Evolutionary conservation across 1,139 yeast species (phyloP), one percentile per base, ranked within the genome.

Genomic region (Taphrina deformans): DNA sequence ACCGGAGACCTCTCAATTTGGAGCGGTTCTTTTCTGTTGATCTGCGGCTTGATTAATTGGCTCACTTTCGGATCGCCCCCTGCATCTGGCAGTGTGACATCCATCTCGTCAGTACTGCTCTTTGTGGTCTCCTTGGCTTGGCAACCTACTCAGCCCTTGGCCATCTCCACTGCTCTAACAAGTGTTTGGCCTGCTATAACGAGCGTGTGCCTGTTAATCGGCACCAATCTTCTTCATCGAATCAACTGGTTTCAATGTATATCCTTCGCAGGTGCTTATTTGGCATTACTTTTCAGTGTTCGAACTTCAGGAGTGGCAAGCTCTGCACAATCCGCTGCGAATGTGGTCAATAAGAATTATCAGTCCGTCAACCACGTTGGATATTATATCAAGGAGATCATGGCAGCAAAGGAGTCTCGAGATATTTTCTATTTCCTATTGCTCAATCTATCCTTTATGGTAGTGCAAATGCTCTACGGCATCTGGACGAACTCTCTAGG

Each of bases 401-500:
- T 50, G 27, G 51, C 51, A 23, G 56, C 51, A 7, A 59, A 59
- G 24, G 63, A 59, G 29, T 59, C 63, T 9, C 55, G 63, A 21
- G 63, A 59, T 33, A 95, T 95, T 41, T 92, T 93, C 75, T 88
- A 89, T 68, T 95, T 93, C 72, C 77, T 95, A 60, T 75, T 93
- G 67, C 80, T 95, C 67, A 95, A 95, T 76, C 85, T 96, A 24
- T 83, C 93, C 1, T 95, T 93, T 76, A 95, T 95, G 99, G 84
- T 95, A 72, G 86, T 95, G 52, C 99, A 95, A 76, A 80, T 93
- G 69, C 78, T 92, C 16, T 95, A 95, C 74, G 92, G 98, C 0
- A 88, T 95, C 76, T 81, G 96, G 69, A 91, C 98, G 0, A 92
- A 89, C 73, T 92, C 98, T 0, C 78, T 95, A 46, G 98, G 99